A percentile compares a stretch with the other conserved stretches of the same genome.
phyloP scores from a whole-genome alignment of 1,284 basidiomycete genomes.

The Ustilago esculenta region DNA sequence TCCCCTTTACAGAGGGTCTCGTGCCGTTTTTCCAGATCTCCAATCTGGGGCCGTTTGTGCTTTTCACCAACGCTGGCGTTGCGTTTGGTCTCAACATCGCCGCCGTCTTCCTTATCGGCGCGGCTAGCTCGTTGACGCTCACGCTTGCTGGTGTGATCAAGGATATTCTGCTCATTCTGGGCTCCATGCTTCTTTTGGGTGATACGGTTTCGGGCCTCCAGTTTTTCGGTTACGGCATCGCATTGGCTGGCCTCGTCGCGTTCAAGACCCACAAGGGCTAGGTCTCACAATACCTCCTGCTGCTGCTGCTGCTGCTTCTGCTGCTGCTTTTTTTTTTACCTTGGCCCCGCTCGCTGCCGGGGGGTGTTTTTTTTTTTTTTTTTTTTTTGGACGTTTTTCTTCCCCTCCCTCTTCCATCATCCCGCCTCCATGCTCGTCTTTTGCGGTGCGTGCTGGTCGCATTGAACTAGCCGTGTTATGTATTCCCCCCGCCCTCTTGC shows the following conservation, averaged over 20 bases:
- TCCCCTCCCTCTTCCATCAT: constrained; percentile 1
- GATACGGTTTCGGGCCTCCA: constrained; percentile 82
- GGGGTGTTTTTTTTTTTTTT: not conserved
- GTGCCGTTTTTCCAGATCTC: constrained; percentile 82
- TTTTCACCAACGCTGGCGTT: constrained; percentile 83
- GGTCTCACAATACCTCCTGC: no score
- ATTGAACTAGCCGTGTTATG: not conserved
- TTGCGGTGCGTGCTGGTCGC: constrained; percentile 7
- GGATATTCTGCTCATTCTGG: constrained; percentile 93
- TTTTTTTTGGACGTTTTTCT: constrained; percentile 13
- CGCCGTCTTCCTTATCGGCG: constrained; percentile 92
- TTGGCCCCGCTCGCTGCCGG: no score
- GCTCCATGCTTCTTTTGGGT: constrained; percentile 85
- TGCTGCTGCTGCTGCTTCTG: no score
- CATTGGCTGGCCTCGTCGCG: constrained; percentile 79
- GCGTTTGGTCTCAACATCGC: constrained; percentile 93
- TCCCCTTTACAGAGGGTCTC: constrained; percentile 90
- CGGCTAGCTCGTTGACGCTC: constrained; percentile 84
- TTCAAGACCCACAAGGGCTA: constrained; percentile 81
- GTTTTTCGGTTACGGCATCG: constrained; percentile 86
- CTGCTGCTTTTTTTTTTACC: no score
- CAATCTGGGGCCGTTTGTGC: constrained; percentile 78
- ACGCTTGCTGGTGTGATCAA: constrained; percentile 92
- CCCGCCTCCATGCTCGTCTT: constrained; percentile 8
- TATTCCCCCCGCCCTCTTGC: constrained; percentile 11